These are phyloP conservation scores for Kuraishia hungarica DNA, from an alignment of 805 yeast genomes.

Conservation along the genomic window DNA sequence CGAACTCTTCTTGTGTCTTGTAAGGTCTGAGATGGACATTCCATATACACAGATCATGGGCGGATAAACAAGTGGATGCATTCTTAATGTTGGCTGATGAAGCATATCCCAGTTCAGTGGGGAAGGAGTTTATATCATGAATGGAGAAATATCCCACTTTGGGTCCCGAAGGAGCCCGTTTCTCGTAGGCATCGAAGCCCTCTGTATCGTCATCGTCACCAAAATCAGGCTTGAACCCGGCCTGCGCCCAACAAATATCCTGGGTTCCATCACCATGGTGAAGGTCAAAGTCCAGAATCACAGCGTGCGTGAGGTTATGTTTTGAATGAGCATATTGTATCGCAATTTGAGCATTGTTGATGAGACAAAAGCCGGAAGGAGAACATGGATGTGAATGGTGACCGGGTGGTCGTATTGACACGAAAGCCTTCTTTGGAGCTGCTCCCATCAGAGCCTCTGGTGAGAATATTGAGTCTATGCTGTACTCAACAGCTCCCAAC, in stretches of 20 bases:
- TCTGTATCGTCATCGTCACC: conserved; percentile 25
- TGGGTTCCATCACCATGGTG: conserved; percentile 91
- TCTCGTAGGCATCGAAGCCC: conserved; percentile 40
- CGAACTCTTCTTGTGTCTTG: conserved; percentile 55
- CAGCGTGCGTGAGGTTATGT: conserved; percentile 70
- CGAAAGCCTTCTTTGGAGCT: conserved; percentile 43
- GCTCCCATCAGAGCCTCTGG: conserved; percentile 22
- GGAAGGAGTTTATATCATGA: conserved; percentile 82
- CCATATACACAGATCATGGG: conserved; percentile 77
- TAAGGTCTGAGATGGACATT: conserved; percentile 72
- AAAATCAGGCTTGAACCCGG: conserved; percentile 47
- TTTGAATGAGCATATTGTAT: conserved; percentile 63
- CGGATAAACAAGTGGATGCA: conserved; percentile 72
- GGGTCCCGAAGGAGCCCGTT: conserved; percentile 34
- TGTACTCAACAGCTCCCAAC: conserved; percentile 66
- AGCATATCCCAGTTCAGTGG: conserved; percentile 74
- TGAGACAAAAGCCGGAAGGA: conserved; percentile 80
- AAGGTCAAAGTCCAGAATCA: conserved; percentile 71
- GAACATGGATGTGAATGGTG: conserved; percentile 78
- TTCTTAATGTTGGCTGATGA: conserved; percentile 60
- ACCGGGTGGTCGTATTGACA: conserved; percentile 75
- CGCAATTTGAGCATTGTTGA: conserved; percentile 76
- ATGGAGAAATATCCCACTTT: conserved; percentile 75
- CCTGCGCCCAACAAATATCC: conserved; percentile 76
- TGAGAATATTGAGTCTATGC: conserved; percentile 46